A percentile compares a stretch with the other conserved stretches of the same genome.
Conservation (phyloP, 164 flowering plant species). For the Tetracentron sinense region DNA sequence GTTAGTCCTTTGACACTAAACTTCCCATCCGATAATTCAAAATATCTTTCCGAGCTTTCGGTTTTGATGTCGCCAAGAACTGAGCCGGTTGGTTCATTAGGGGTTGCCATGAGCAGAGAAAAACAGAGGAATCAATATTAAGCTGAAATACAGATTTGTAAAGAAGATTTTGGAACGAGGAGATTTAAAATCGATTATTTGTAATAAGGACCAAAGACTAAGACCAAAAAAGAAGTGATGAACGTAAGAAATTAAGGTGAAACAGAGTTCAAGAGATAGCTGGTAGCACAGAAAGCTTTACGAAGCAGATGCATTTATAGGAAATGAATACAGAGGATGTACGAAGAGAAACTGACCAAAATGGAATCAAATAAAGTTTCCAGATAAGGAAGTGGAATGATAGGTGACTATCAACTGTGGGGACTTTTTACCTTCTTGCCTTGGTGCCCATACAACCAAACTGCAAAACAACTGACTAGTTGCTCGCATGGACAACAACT, state of each 20-base stretch:
- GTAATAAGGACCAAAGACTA: background rate
- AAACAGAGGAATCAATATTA: constrained; percentile 14
- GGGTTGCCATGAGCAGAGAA: constrained; percentile 41
- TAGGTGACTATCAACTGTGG: background rate
- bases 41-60: constrained; percentile 12
- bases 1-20: constrained; percentile 48
- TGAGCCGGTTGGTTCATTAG: constrained; percentile 26
- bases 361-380: background rate
- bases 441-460: background rate
- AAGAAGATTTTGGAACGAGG: background rate
- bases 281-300: background rate
- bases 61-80: constrained; percentile 5
- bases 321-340: background rate
- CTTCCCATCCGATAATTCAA: constrained; percentile 44
- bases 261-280: background rate
- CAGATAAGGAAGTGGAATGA: background rate
- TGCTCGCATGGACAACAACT: constrained; percentile 9
- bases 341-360: background rate
- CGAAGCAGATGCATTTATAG: background rate
- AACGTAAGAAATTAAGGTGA: background rate
- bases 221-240: background rate
- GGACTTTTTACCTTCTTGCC: background rate
- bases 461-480: constrained; percentile 2
- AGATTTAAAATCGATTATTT: too few species aligned
- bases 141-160: background rate